These are phyloP conservation scores for Colletotrichum chrysophilum DNA, from an alignment of 2,329 filamentous ascomycete species.

Conservation along the genomic window DNA sequence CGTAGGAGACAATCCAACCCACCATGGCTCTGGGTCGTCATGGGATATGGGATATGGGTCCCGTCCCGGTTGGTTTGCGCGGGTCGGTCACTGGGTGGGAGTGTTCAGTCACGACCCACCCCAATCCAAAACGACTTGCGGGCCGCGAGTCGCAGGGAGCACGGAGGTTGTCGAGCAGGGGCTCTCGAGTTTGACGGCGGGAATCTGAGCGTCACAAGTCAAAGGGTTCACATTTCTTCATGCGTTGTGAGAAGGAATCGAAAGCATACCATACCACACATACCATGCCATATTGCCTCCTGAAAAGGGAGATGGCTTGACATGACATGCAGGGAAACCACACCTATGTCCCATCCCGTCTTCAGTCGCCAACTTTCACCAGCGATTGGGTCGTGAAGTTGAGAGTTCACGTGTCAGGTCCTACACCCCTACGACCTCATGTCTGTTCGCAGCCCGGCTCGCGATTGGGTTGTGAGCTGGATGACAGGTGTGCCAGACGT, in stretches of 20 bases:
- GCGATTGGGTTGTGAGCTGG: slow-evolving; percentile 6
- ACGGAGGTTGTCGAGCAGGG: slow-evolving; percentile 4
- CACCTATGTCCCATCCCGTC: not conserved
- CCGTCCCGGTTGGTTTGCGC: slow-evolving; percentile 6
- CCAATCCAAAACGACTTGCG: slow-evolving; percentile 1
- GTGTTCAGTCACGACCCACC: not conserved
- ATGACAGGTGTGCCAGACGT: slow-evolving; percentile 2
- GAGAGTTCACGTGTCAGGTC: not conserved
- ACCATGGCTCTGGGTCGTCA: not conserved
- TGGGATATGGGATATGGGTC: not conserved
- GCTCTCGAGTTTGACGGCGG: not conserved
- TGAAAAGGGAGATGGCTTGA: not conserved
- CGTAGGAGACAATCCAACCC: not conserved
- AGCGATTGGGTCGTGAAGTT: not conserved
- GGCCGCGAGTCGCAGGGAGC: not conserved
- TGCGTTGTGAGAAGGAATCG: not conserved
- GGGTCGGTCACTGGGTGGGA: not conserved
- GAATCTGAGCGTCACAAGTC: not conserved
- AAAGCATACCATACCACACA: not conserved
- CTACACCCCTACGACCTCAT: not conserved
- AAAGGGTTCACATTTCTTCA: not conserved
- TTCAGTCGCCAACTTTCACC: not conserved
- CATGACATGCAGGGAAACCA: not conserved
- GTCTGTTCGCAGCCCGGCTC: slow-evolving; percentile 1
- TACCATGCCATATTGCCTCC: not conserved